Base-by-base conservation (phyloP, 2,329 filamentous ascomycete species). In the Ceratocystis smalleyi region DNA sequence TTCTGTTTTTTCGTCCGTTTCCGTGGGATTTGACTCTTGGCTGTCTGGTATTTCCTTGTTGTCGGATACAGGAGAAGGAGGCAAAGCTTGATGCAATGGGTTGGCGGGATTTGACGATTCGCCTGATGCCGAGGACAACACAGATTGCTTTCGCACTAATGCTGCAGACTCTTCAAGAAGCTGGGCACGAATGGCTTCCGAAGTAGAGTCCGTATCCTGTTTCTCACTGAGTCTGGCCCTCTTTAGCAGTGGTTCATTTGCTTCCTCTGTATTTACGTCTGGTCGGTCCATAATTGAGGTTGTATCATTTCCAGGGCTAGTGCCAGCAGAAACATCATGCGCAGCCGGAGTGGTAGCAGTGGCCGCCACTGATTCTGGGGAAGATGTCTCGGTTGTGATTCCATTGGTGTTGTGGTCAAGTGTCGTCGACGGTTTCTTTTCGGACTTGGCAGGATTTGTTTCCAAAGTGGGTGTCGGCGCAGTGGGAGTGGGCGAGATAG, bases 331-430 rank as follows among this genome's bases (percentile, higher is more conserved):
- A 5, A 79, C 81, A 67, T 86, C 82, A 66, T 85, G 81, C 47
- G 85, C 79, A 43, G 80, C 81, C 1, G 89, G 87, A 0, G 89
- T 94, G 24, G 86, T 83, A 64, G 84, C 84, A 54, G 87, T 91
- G 69, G 86, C 85, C 1, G 85, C 81, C 40, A 87, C 91, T 5
- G 89, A 92, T 2, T 76, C 77, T 17, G 82, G 80, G 1, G 81
- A 84, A 2, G 79, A 83, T 5, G 77, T 69, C 1, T 66, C 55
- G 22, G 59, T 62, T 75, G 8, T 43, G 15, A 59, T 40, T 22
- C 30, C 35, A 17, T 17, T 17, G 24, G 12, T 15, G 24, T 43
- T 43, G 45, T 63, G 35, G 5, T 47, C 35, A 51, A 63, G 32
- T 1, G 59, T 43, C 15, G 59, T 15, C 17, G 59, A 1, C n/a